Conservation (phyloP, 2,329 filamentous ascomycete genomes). For the Fusarium ambrosium region DNA sequence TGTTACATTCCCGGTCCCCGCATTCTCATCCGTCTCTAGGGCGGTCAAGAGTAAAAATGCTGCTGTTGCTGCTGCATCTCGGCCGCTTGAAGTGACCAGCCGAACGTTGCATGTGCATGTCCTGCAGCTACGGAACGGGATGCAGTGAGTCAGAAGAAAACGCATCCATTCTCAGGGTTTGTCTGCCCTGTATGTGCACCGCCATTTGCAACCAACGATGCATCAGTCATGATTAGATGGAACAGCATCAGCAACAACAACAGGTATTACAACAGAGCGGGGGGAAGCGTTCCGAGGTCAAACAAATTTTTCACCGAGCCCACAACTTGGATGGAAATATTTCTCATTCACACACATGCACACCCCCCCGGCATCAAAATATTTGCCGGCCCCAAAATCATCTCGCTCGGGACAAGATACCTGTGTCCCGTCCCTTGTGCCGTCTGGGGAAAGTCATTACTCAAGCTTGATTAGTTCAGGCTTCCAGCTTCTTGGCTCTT, state of each 20-base stretch:
- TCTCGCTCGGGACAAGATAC: not conserved
- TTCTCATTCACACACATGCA: not conserved
- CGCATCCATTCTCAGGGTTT: slow-evolving; percentile 16
- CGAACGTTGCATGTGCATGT: slow-evolving; percentile 19
- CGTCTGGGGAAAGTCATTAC: slow-evolving; percentile 38
- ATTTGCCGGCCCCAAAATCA: slow-evolving; percentile 18
- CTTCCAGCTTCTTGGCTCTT: slow-evolving; percentile 1
- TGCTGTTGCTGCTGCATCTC: not conserved
- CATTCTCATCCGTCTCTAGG: slow-evolving; percentile 31
- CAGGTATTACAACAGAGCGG: not conserved
- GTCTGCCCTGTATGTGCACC: slow-evolving; percentile 16
- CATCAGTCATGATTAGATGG: slow-evolving; percentile 16
- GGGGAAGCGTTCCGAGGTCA: not conserved
- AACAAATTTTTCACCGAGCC: slow-evolving; percentile 17
- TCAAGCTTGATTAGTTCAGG: slow-evolving; percentile 9
- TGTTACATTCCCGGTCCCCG: slow-evolving; percentile 34
- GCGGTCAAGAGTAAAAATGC: slow-evolving; percentile 24
- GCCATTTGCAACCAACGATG: slow-evolving; percentile 19
- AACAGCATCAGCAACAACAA: not conserved
- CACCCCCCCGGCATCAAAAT: not conserved
- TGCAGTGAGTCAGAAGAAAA: slow-evolving; percentile 27
- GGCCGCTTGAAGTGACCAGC: slow-evolving; percentile 24
- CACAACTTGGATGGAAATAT: not conserved
- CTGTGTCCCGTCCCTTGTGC: slow-evolving; percentile 11
- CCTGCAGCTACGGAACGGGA: not conserved